These are phyloP conservation scores for Taphrina deformans DNA, from an alignment of 1,139 yeast species.

Conservation along the genomic window DNA sequence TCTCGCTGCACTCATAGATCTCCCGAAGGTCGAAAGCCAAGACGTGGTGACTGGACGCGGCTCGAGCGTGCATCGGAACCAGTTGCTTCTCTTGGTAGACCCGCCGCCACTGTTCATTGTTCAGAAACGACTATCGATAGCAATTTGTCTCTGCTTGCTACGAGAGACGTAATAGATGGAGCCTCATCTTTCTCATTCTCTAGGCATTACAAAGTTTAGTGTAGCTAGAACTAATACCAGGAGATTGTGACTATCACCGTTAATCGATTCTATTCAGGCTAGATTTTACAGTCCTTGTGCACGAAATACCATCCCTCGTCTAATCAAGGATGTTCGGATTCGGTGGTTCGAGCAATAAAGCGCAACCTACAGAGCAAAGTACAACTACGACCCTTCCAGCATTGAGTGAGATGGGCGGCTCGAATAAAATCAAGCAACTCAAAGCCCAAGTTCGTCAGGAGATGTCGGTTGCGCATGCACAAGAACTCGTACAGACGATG, in stretches of 20 bases:
- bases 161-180: no score
- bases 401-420: slow-evolving; percentile 21
- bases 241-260: no score
- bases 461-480: slow-evolving; percentile 56
- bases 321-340: slow-evolving; percentile 17
- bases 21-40: no score
- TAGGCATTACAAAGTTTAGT: no score
- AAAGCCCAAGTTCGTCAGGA: slow-evolving; percentile 68
- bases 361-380: slow-evolving; percentile 5
- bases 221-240: no score
- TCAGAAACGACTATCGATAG: not conserved
- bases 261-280: no score
- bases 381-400: slow-evolving; percentile 2
- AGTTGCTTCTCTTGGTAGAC: not conserved
- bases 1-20: not conserved
- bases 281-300: not conserved
- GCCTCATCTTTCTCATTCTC: no score
- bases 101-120: not conserved
- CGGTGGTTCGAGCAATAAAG: slow-evolving; percentile 20
- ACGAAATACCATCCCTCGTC: not conserved
- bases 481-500: slow-evolving; percentile 36
- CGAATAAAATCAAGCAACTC: slow-evolving; percentile 25
- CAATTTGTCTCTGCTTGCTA: no score
- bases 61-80: not conserved
- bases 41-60: not conserved